Conservation (phyloP, 2,329 filamentous ascomycete genomes). For the Westerdykella ornata region DNA sequence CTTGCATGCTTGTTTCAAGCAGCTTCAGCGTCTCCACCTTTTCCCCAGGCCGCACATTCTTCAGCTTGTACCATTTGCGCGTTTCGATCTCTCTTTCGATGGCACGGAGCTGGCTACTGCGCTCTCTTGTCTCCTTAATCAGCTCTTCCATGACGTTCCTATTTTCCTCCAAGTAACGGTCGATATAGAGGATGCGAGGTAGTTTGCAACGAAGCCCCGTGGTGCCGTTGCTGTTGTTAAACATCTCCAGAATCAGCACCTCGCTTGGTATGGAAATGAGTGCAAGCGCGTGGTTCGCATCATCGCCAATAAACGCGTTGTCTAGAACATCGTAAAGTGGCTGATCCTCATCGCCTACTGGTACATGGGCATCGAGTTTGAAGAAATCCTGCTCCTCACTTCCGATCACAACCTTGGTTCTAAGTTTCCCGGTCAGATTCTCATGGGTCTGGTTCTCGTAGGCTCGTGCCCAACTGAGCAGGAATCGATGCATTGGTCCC, state of each 20-base stretch:
- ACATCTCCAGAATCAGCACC: constrained; percentile 46
- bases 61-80: constrained; percentile 29
- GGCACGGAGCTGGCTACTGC: constrained; percentile 21
- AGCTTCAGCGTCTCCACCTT: constrained; percentile 35
- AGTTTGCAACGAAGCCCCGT: constrained; percentile 43
- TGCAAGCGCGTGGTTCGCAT: constrained; percentile 14
- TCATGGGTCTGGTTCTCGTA: constrained; percentile 39
- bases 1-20: constrained; percentile 35
- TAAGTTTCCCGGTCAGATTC: constrained; percentile 41
- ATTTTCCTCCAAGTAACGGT: constrained; percentile 53
- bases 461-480: constrained; percentile 46
- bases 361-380: constrained; percentile 23
- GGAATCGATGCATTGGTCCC: constrained; percentile 35
- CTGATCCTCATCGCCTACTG: constrained; percentile 22
- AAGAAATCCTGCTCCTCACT: constrained; percentile 18
- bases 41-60: constrained; percentile 18
- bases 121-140: constrained; percentile 36
- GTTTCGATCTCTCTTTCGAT: constrained; percentile 34
- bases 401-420: constrained; percentile 38
- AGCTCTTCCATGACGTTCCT: constrained; percentile 44
- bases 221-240: constrained; percentile 30
- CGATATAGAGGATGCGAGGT: constrained; percentile 51
- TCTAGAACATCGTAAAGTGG: constrained; percentile 52
- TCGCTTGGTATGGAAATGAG: constrained; percentile 40
- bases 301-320: constrained; percentile 38